Base-by-base conservation (phyloP, 1,139 yeast species). In the Suhomyces bolitotheri region DNA sequence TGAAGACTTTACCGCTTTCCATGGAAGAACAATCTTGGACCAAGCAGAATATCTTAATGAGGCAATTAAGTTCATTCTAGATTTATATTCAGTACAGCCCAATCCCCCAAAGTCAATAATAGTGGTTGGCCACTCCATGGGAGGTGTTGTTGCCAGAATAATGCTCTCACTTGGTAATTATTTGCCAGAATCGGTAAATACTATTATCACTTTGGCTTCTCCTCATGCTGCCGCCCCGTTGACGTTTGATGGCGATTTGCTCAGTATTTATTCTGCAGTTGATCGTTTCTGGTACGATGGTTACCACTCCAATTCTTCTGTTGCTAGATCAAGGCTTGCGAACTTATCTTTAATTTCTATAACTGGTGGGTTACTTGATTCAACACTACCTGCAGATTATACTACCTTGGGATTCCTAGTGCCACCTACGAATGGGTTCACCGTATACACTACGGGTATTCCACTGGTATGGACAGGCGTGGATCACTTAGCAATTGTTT, bases 1-100 rank as follows among this genome's bases (percentile, higher is more conserved):
- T 53, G 97, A 92, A 60, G 98, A 92, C 56, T 82, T 89, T 49
- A 89, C 97, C 1, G 98, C 98, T 0, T 87, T 92, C 58, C 97
- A 90, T 58, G 99, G 99, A 0, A 71, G 90, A 47, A 88, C 97
- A 1, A 71, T 92, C 72, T 64, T 89, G 28, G 97, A 92, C 55
- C 98, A 92, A 61, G 96, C 97, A 0, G 96, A 87, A 56, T 92
- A 85, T 56, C 62, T 87, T 41, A 92, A 94, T 53, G 97, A 90
- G 47, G 97, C 97, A 0, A 70, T 92, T 5, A 60, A 64, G 25
- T 89, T 81, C 54, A 89, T 92, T 15, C 63, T 92, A 13, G 74
- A 78, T 4, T 62, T 92, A 8, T 92, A 92, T 52, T 54, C 64
- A 16, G 38, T 48, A 16, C 44, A 49, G 12, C 9, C 51, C 48